Conservation (phyloP, 305 asterid species). For the Ajuga reptans region DNA sequence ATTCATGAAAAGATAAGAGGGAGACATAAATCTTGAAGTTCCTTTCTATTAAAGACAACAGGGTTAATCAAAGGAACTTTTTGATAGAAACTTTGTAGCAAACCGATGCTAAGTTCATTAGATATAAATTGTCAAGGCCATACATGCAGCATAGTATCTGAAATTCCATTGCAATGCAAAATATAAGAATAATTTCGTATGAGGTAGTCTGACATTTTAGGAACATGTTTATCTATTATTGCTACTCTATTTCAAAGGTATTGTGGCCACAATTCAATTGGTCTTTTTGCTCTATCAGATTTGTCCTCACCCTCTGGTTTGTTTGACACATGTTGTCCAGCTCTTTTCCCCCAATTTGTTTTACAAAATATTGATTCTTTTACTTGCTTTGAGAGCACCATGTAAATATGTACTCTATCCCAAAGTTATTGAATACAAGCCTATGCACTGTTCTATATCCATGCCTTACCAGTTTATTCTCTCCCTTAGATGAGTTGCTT, state of each 20-base stretch:
- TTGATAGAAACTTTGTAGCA: not conserved
- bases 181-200: not conserved
- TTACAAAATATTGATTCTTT: not conserved
- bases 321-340: not conserved
- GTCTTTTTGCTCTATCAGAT: not conserved
- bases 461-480: not conserved
- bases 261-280: not conserved
- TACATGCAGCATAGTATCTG: not conserved
- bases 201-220: not conserved
- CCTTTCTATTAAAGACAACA: not conserved
- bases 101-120: not conserved
- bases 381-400: not conserved
- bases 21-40: not conserved
- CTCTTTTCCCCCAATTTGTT: not conserved
- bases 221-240: not conserved
- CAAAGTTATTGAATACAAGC: not conserved
- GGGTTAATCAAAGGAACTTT: not conserved
- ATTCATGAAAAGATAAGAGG: not conserved
- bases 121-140: not conserved
- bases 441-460: not conserved
- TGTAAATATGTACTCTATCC: not conserved
- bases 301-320: too few relatives aligned
- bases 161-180: not conserved
- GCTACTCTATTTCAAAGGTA: not conserved
- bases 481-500: not conserved